Percentiles rank a stretch among this genome's conserved stretches.
Evolutionary conservation across 768 basidiomycete species (phyloP).

Genomic region (Polyporus arcularius): DNA sequence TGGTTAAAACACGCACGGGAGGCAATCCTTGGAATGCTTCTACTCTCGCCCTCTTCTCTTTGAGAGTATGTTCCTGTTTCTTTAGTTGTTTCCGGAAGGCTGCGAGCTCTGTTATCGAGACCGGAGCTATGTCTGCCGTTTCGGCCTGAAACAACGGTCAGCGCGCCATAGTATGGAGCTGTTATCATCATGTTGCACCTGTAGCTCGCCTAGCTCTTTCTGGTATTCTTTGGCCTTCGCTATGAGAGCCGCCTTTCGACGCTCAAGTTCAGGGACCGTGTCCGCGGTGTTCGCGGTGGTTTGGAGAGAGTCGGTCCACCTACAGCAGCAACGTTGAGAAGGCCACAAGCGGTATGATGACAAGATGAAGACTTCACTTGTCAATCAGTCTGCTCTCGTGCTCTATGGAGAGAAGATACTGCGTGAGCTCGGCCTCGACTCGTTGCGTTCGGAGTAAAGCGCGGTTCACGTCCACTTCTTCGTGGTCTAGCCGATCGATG

Average conservation of each 20-base stretch:
- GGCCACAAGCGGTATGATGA: not conserved
- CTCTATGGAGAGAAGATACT: conserved; percentile 34
- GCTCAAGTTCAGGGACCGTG: conserved; percentile 35
- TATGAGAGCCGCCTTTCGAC: conserved; percentile 41
- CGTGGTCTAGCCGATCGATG: conserved; percentile 35
- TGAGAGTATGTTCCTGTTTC: conserved; percentile 39
- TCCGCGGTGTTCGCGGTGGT: conserved; percentile 29
- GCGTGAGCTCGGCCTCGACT: conserved; percentile 40
- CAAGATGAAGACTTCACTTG: conserved; percentile 31
- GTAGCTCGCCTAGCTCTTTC: conserved; percentile 37
- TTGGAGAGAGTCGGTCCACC: conserved; percentile 38
- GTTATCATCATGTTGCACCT: conserved; percentile 25
- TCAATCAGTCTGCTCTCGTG: conserved; percentile 41
- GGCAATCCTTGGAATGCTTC: conserved; percentile 52
- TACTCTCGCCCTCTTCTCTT: conserved; percentile 45
- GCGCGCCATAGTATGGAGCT: not conserved
- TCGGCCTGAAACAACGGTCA: conserved; percentile 24
- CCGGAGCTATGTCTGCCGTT: conserved; percentile 31
- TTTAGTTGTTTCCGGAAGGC: conserved; percentile 41
- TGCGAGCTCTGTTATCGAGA: conserved; percentile 41
- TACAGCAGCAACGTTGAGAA: conserved; percentile 14
- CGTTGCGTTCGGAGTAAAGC: conserved; percentile 36
- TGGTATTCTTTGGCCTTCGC: conserved; percentile 52
- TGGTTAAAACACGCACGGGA: conserved; percentile 36
- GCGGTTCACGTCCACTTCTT: conserved; percentile 33